Evolutionary conservation across 345 rosid genomes (phyloP).

Genomic region (Trapa bicornis): DNA sequence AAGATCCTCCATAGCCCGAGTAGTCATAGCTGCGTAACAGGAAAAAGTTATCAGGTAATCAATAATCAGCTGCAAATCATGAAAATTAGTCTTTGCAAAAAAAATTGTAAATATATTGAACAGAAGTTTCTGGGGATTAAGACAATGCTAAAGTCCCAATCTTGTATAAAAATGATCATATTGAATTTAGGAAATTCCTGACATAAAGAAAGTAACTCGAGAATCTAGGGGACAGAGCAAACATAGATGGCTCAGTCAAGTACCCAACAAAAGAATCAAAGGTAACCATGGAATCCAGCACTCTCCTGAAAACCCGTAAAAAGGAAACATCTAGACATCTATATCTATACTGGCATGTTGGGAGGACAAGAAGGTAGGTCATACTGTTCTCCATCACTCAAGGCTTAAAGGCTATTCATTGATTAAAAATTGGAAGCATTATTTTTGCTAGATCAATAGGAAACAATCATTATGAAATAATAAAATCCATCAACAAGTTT

Average conservation of each 20-base stretch:
- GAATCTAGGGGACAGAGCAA: neutral
- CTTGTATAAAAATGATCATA: neutral
- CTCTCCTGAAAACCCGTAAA: neutral
- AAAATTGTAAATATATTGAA: neutral
- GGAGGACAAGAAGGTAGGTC: neutral
- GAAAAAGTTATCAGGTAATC: neutral
- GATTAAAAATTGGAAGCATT: no score
- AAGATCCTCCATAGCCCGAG: slow-evolving; percentile 98
- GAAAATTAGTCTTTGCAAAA: neutral
- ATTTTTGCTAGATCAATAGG: no score
- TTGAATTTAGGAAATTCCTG: neutral
- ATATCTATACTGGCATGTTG: neutral
- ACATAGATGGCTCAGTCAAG: neutral
- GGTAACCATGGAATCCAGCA: neutral
- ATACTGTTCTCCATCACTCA: no score
- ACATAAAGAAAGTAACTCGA: neutral
- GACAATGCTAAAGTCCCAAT: neutral
- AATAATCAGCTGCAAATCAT: neutral
- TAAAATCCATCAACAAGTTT: no score
- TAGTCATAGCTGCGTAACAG: slow-evolving; percentile 69
- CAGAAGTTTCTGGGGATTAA: neutral
- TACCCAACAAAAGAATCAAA: neutral
- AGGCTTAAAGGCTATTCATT: no score
- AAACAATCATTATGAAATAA: no score
- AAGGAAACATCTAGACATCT: neutral